A percentile compares a stretch with the other conserved stretches of the same genome.
phyloP scores from a whole-genome alignment of 345 rosid genomes.

The Eucalyptus regnans region DNA sequence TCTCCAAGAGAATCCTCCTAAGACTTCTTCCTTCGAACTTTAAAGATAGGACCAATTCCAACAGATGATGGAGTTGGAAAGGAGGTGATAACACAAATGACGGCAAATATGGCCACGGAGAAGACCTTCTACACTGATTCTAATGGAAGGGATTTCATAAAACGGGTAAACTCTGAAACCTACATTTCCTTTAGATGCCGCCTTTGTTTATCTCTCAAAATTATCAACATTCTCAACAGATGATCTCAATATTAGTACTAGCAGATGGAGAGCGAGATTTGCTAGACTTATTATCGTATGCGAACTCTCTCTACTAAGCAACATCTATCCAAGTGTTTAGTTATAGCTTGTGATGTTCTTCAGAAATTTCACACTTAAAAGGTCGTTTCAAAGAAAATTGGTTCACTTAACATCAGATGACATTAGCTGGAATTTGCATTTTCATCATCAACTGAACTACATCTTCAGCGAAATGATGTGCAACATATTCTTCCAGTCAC shows the following conservation, averaged over 20 bases:
- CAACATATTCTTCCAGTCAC: not conserved
- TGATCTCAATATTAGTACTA: not conserved
- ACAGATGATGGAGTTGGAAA: constrained; percentile 40
- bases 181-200: not conserved
- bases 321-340: not conserved
- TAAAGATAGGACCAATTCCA: constrained; percentile 80
- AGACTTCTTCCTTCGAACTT: not conserved
- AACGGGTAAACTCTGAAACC: constrained; percentile 42
- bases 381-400: not conserved
- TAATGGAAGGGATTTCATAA: constrained; percentile 82
- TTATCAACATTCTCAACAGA: not conserved
- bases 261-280: not conserved
- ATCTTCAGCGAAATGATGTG: not conserved
- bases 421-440: not conserved
- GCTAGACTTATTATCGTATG: not conserved
- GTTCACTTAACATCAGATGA: not conserved
- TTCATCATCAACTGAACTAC: not conserved
- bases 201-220: not conserved
- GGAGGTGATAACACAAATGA: constrained; percentile 62
- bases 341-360: not conserved
- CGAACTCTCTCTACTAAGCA: not conserved
- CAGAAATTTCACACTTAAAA: not conserved
- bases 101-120: constrained; percentile 67
- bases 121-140: constrained; percentile 65
- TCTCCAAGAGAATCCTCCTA: not conserved